phyloP scores from a whole-genome alignment of 2,329 filamentous ascomycete species.

The Aspergillus japonicus region DNA sequence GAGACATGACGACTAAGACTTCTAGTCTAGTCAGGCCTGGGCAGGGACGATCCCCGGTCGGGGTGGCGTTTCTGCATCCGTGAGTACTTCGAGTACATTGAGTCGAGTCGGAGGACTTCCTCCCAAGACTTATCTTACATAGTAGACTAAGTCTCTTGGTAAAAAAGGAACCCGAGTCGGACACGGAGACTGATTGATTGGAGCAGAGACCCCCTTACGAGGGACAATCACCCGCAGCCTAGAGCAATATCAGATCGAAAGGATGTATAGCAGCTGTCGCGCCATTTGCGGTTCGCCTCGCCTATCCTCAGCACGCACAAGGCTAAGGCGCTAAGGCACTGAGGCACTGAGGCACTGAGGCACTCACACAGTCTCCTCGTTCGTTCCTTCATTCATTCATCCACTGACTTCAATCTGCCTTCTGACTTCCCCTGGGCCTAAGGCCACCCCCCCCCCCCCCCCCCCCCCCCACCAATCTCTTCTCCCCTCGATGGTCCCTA shows the following conservation, averaged over 20 bases:
- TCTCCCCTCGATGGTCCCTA: not conserved
- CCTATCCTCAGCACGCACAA: not conserved
- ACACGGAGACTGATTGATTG: not conserved
- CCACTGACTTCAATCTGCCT: too few relatives aligned
- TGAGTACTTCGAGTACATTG: not conserved
- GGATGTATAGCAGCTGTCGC: not conserved
- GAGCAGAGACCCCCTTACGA: not conserved
- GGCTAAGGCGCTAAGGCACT: not conserved
- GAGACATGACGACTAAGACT: not conserved
- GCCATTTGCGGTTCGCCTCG: not conserved
- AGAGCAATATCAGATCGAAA: not conserved
- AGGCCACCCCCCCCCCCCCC: too few relatives aligned
- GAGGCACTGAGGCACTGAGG: not conserved
- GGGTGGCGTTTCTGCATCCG: conserved; percentile 5
- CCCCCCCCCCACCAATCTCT: too few relatives aligned
- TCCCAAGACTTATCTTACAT: conserved; percentile 1
- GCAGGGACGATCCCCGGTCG: conserved; percentile 2
- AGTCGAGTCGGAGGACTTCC: not conserved
- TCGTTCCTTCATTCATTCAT: too few relatives aligned
- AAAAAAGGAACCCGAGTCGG: not conserved
- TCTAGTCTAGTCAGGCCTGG: not conserved
- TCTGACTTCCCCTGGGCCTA: too few relatives aligned
- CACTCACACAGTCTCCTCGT: too few relatives aligned
- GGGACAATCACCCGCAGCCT: not conserved
- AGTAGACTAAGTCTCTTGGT: not conserved